Percentiles rank a stretch among this genome's conserved stretches.
Evolutionary conservation across 108 stramenopile genomes (phyloP).

Genomic region (Nitzschia sp.): DNA sequence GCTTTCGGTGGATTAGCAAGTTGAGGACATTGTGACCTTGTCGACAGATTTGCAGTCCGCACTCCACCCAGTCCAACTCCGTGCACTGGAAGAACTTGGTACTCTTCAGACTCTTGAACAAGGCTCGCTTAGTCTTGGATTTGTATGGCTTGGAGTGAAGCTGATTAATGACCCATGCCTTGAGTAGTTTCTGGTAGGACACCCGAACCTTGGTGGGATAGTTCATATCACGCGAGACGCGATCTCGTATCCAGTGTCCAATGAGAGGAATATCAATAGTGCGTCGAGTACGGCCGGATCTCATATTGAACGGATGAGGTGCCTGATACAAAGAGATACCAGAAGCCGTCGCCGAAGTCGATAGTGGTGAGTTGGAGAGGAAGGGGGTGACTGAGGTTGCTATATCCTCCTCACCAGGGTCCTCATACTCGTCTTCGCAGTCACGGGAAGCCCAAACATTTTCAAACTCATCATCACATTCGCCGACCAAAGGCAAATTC

Average conservation of each 20-base stretch:
- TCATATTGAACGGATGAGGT: conserved; percentile 93
- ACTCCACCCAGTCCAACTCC: conserved; percentile 99
- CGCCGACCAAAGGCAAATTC: conserved; percentile 77
- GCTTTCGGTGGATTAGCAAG: conserved; percentile 97
- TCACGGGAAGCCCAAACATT: conserved; percentile 65
- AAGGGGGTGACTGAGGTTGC: conserved; percentile 62
- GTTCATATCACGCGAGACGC: conserved; percentile 84
- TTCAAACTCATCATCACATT: conserved; percentile 67
- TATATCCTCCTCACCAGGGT: conserved; percentile 55
- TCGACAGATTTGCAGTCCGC: conserved; percentile 95
- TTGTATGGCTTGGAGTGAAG: conserved; percentile 89
- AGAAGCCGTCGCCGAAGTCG: conserved; percentile 72
- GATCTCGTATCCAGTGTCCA: conserved; percentile 92
- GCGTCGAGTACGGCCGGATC: conserved; percentile 93
- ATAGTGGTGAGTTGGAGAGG: conserved; percentile 55
- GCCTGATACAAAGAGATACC: conserved; percentile 97
- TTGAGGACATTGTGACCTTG: conserved; percentile 99
- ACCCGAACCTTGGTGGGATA: conserved; percentile 99
- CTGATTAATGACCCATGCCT: conserved; percentile 97
- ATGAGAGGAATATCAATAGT: conserved; percentile 96
- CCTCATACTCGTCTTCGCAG: conserved; percentile 34
- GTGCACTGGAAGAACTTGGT: conserved; percentile 99
- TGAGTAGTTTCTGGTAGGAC: conserved; percentile 98
- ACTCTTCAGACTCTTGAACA: conserved; percentile 96
- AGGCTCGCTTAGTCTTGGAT: conserved; percentile 87